phyloP scores from a whole-genome alignment of 306 rosid species.

The Castanea crenata region DNA sequence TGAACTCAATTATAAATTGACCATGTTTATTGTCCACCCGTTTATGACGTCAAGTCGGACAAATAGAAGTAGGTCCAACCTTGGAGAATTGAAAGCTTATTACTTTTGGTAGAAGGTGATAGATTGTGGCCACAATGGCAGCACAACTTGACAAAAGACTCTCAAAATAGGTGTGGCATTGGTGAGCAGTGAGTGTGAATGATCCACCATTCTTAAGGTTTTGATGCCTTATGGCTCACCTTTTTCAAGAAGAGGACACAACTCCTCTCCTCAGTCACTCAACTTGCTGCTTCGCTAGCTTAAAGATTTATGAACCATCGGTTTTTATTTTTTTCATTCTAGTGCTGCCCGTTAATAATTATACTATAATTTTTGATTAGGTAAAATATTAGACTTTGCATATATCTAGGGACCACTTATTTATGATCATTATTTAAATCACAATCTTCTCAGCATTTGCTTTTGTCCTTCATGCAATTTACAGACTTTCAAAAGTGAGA shows the following conservation, averaged over 20 bases:
- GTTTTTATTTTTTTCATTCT: too few relatives aligned
- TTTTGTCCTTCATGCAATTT: too few relatives aligned
- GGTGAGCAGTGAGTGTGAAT: too few relatives aligned
- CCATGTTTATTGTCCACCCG: not conserved
- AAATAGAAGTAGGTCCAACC: not conserved
- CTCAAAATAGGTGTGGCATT: not conserved
- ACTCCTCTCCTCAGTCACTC: slow-evolving; percentile 19
- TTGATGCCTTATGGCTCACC: not conserved
- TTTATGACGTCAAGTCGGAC: not conserved
- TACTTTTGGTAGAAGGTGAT: slow-evolving; percentile 20
- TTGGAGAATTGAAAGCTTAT: not conserved
- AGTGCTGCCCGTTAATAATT: too few relatives aligned
- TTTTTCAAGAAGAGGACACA: slow-evolving; percentile 25
- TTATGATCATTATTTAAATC: too few relatives aligned
- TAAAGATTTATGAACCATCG: too few relatives aligned
- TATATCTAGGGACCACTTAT: too few relatives aligned
- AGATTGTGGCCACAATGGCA: slow-evolving; percentile 7
- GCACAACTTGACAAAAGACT: slow-evolving; percentile 4
- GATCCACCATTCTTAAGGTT: not conserved
- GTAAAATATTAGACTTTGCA: too few relatives aligned
- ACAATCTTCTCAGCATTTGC: too few relatives aligned
- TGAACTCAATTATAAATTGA: not conserved
- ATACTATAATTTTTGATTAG: too few relatives aligned
- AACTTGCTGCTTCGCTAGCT: not conserved
- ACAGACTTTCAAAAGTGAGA: too few relatives aligned